These are phyloP conservation scores for Boletus rubroflammeus DNA, from an alignment of 768 basidiomycete species.

Conservation along the genomic window DNA sequence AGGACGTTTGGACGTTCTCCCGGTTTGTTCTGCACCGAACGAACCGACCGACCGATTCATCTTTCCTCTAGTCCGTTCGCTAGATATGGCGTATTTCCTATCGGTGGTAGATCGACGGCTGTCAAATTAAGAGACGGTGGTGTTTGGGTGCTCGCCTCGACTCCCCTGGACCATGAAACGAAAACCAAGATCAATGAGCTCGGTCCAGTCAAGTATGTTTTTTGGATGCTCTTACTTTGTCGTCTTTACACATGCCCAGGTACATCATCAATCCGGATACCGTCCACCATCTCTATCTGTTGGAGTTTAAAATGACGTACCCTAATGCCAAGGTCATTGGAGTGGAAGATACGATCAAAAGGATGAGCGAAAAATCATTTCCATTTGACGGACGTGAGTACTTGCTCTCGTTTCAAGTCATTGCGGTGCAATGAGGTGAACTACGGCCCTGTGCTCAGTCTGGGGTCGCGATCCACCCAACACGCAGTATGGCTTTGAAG, in stretches of 20 bases:
- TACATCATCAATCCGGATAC: slow-evolving; percentile 58
- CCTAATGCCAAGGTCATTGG: slow-evolving; percentile 70
- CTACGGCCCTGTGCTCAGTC: slow-evolving; percentile 25
- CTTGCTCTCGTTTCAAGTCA: not conserved
- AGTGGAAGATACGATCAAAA: slow-evolving; percentile 50
- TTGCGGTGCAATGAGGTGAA: not conserved
- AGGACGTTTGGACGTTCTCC: slow-evolving; percentile 65
- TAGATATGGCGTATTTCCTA: slow-evolving; percentile 61
- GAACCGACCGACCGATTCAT: slow-evolving; percentile 5
- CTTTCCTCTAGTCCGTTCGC: slow-evolving; percentile 53
- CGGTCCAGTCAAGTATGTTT: slow-evolving; percentile 60
- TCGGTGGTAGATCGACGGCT: slow-evolving; percentile 84
- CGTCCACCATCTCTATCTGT: slow-evolving; percentile 59
- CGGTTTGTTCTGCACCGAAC: slow-evolving; percentile 35
- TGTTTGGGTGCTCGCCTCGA: slow-evolving; percentile 83
- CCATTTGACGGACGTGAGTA: slow-evolving; percentile 61
- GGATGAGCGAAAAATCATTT: slow-evolving; percentile 50
- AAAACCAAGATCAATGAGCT: slow-evolving; percentile 57
- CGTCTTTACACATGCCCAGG: slow-evolving; percentile 28
- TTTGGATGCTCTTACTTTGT: not conserved
- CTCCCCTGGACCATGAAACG: slow-evolving; percentile 63
- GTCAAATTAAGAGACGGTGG: slow-evolving; percentile 63
- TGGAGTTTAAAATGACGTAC: slow-evolving; percentile 66
- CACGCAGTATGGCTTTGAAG: slow-evolving; percentile 76
- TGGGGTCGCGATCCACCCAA: slow-evolving; percentile 62